These are phyloP conservation scores for Calonectria henricotiae DNA, from an alignment of 2,329 filamentous ascomycete genomes.

Conservation along the genomic window DNA sequence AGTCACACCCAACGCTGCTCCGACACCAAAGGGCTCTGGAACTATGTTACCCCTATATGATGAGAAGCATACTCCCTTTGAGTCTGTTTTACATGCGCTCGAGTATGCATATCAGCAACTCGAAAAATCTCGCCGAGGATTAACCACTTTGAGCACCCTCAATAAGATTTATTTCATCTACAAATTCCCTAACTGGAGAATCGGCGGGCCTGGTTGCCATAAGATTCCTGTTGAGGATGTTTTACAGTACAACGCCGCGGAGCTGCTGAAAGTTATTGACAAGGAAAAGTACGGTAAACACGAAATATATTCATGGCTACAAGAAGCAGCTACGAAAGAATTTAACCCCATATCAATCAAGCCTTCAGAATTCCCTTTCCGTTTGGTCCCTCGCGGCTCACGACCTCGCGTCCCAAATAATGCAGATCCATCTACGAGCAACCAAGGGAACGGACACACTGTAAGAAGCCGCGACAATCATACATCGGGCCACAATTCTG, in stretches of 20 bases:
- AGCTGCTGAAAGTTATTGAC: conserved; percentile 59
- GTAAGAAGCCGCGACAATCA: conserved; percentile 37
- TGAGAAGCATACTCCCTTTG: conserved; percentile 50
- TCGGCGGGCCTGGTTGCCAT: conserved; percentile 55
- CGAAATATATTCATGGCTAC: conserved; percentile 58
- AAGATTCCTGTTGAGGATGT: conserved; percentile 63
- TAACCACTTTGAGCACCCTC: conserved; percentile 46
- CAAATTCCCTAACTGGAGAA: conserved; percentile 54
- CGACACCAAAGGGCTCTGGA: neutral
- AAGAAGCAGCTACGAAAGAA: conserved; percentile 49
- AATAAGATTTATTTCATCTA: conserved; percentile 57
- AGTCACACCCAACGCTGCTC: conserved; percentile 24
- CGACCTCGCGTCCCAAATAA: conserved; percentile 35
- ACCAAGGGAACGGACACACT: conserved; percentile 20
- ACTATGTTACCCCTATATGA: neutral
- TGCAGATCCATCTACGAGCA: neutral
- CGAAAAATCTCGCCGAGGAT: conserved; percentile 44
- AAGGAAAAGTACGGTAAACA: conserved; percentile 55
- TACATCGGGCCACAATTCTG: conserved; percentile 45
- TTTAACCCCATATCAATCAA: conserved; percentile 54
- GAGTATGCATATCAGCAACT: conserved; percentile 44
- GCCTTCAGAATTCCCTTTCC: conserved; percentile 53
- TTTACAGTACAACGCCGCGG: conserved; percentile 63
- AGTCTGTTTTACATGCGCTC: conserved; percentile 52
- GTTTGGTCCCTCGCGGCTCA: conserved; percentile 48